Evolutionary conservation across 805 yeast genomes (phyloP), one percentile per base, ranked within the genome.

Genomic region (Tetrapisispora iriomotensis): DNA sequence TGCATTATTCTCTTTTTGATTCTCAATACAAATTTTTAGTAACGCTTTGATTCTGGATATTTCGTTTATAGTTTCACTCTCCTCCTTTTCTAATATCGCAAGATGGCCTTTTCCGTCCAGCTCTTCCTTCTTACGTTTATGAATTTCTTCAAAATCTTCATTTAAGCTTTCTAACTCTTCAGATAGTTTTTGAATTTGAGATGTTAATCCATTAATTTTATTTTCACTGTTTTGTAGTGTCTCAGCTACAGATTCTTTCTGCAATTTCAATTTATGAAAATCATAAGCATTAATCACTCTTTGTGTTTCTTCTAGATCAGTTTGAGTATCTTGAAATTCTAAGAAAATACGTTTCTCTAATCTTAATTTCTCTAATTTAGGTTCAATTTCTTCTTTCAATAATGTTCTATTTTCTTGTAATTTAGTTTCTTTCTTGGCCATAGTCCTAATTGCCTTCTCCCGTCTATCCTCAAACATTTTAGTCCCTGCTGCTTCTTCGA

Each of bases 401-500:
- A 88, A 61, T 23, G 72, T 70, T 48, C 82, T 71, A 39, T 87
- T 88, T 54, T 85, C 94, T 26, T 70, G 74, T 37, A 92, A 69
- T 52, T 88, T 88, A 13, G 82, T 72, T 50, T 92, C 95, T 53
- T 90, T 90, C 62, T 87, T 88, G 1, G 79, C 73, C 86, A 92
- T 86, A 2, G 95, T 85, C 54, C 83, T 79, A 51, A 85, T 82
- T 0, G 97, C 96, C 56, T 83, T 84, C 43, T 83, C 94, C 51
- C 90, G 79, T 46, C 96, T 75, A 45, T 87, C 95, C 60, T 92
- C 97, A 55, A 85, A 92, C 71, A 90, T 84, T 46, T 90, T 77
- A 0, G 98, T 92, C 6, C 99, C 98, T 0, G 98, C 95, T 0
- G 98, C 98, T 63, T 92, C 99, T 61, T 92, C 98, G 39, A 92